Base-by-base conservation (phyloP, 2,329 filamentous ascomycete genomes). In the Arthrobotrys pseudoclavata region DNA sequence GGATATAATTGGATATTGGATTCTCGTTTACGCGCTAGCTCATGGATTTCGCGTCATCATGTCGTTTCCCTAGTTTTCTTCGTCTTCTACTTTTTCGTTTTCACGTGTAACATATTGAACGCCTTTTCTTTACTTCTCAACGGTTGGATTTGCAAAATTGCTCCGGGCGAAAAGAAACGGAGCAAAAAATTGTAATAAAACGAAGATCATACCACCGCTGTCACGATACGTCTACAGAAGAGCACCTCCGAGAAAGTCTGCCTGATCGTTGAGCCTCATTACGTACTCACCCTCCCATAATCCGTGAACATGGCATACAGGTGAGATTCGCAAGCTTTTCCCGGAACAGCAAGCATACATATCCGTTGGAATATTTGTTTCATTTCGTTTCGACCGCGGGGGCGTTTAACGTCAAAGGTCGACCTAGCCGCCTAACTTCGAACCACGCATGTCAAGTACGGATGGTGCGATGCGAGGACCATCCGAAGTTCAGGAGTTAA, bases 101-200 rank as follows among this genome's bases (percentile, higher is more conserved):
- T 60, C 52, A 57, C 40, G 26, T 72, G 60, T 72, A 66, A 66
- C 24, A 66, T 72, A 64, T 66, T 61, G n/a, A 26, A 18, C 45
- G 10, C 24, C 13, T 22, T 42, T 31, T 42, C 34, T 26, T 47
- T 20, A 12, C 40, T 31, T 48, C 12, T 62, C 37, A n/a, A n/a
- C n/a, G n/a, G n/a, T n/a, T n/a, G n/a, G n/a, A n/a, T n/a, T n/a
- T n/a, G n/a, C n/a, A n/a, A n/a, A n/a, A n/a, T n/a, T n/a, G 26
- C 48, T 31, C 1, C 3, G 5, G 10, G 12, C 22, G 24, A 24
- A 24, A 53, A 52, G 13, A 7, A 6, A 52, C 5, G n/a, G 5
- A 52, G 29, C 31, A 34, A 5, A 9, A 34, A 53, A 18, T 34
- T 34, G 31, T 34, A 20, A 53, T 7, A n/a, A 15, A 12, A 55